These are phyloP conservation scores for Elsinoe fawcettii DNA, from an alignment of 2,329 filamentous ascomycete species.

Conservation along the genomic window DNA sequence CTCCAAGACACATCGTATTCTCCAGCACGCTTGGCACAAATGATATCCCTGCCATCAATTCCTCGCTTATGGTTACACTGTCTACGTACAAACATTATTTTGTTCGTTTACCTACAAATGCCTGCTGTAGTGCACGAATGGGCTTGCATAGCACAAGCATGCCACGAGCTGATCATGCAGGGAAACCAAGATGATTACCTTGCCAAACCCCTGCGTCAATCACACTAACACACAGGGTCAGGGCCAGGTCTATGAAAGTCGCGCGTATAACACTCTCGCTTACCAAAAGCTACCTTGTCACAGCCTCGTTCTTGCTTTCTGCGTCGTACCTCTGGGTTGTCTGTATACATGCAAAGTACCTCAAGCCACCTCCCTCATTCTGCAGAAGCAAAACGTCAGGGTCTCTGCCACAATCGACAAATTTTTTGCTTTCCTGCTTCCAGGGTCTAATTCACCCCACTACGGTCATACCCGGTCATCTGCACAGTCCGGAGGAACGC, in stretches of 20 bases:
- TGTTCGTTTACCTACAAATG: too few species aligned
- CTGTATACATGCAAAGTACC: background rate
- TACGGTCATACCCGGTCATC: background rate
- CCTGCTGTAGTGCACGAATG: background rate
- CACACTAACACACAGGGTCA: background rate
- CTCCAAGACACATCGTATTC: background rate
- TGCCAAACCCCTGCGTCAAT: background rate
- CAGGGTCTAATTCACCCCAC: background rate
- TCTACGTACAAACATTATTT: too few species aligned
- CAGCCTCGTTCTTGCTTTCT: background rate
- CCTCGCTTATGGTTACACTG: too few species aligned
- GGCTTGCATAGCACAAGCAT: background rate
- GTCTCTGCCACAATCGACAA: background rate
- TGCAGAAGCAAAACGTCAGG: background rate
- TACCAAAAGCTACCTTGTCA: background rate
- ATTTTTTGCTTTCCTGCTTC: background rate
- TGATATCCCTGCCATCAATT: background rate
- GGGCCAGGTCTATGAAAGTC: background rate
- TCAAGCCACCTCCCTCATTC: conserved; percentile 5
- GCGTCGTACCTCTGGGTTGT: too few species aligned
- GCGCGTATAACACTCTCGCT: background rate
- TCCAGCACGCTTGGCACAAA: background rate
- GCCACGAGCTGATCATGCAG: background rate
- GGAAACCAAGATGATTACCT: background rate
- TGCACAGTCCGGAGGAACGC: background rate